Conservation (phyloP, 345 rosid genomes). For the Capsella bursapastoris region DNA sequence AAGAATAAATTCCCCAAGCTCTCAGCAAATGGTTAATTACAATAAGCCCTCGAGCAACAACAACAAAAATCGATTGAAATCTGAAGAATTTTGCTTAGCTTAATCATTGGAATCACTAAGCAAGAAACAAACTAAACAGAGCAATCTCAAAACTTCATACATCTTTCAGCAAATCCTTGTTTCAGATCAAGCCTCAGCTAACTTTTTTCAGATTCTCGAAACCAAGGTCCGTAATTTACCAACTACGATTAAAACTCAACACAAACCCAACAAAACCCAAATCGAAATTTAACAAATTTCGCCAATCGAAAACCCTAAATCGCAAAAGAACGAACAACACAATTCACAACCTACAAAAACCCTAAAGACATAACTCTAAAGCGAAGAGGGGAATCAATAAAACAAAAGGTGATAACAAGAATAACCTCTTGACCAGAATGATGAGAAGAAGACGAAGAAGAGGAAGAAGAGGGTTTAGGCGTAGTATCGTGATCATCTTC, state of each 20-base stretch:
- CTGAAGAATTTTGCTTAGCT: not conserved
- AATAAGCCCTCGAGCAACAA: not conserved
- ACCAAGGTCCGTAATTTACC: not conserved
- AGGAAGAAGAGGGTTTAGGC: conserved; percentile 72
- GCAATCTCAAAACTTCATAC: not conserved
- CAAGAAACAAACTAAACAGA: not conserved
- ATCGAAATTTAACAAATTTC: not conserved
- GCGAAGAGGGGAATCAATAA: not conserved
- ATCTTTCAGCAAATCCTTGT: not conserved
- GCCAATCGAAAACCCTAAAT: conserved; percentile 31
- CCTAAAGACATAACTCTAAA: not conserved
- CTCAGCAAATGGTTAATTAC: not conserved
- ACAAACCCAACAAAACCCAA: not conserved
- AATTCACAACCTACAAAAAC: conserved; percentile 12
- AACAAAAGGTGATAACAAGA: not conserved
- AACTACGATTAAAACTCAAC: not conserved
- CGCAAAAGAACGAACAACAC: conserved; percentile 9
- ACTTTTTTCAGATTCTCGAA: not conserved
- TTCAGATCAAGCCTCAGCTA: conserved; percentile 19
- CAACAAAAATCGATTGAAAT: not conserved
- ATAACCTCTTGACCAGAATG: conserved; percentile 87
- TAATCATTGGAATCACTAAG: not conserved
- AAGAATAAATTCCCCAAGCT: not conserved
- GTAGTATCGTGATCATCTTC: conserved; percentile 47
- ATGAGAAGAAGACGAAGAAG: conserved; percentile 68